Evolutionary conservation across 768 basidiomycete genomes (phyloP).

Genomic region (Suillus hirtellus): DNA sequence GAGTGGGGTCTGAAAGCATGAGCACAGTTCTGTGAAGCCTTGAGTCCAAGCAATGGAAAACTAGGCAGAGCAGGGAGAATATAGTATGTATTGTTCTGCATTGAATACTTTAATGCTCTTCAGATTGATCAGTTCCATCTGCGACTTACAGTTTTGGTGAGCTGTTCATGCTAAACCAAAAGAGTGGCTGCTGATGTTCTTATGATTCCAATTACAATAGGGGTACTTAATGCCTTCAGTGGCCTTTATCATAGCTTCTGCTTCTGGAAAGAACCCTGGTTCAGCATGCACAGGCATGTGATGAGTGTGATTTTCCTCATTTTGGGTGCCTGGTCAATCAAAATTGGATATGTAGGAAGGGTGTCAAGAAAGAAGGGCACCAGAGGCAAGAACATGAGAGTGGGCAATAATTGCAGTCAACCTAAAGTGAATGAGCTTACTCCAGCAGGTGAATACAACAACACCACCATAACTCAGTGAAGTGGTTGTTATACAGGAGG

Average conservation of each 20-base stretch:
- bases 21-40: neutral
- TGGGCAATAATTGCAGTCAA: neutral
- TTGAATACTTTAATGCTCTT: neutral
- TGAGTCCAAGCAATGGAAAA: neutral
- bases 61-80: neutral
- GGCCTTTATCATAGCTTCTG: neutral
- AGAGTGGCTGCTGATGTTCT: neutral
- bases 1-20: neutral
- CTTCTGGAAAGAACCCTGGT: no score
- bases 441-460: neutral
- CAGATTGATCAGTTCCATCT: neutral
- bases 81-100: neutral
- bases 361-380: neutral
- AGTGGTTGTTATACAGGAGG: neutral
- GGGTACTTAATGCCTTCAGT: neutral
- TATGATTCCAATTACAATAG: neutral
- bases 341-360: neutral
- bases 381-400: neutral
- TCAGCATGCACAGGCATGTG: no score
- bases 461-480: neutral
- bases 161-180: neutral
- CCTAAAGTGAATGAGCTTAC: neutral
- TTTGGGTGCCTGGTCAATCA: neutral
- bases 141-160: neutral
- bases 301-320: neutral